These are phyloP conservation scores for Alternaria ethzedia DNA, from an alignment of 2,329 filamentous ascomycete species.

Conservation along the genomic window DNA sequence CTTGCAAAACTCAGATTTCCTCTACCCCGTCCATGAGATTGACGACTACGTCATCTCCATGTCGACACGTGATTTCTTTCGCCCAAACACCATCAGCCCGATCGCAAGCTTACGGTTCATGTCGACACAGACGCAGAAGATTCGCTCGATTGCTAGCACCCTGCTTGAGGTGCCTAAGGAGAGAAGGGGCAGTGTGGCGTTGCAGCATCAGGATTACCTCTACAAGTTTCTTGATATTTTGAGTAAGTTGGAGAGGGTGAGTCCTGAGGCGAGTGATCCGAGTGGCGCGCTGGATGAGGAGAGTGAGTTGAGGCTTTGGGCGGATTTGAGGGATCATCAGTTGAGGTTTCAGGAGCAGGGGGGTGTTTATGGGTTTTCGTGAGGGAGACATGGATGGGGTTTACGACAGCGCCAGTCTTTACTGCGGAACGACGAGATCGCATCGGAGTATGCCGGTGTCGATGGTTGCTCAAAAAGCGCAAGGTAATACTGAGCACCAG, in stretches of 20 bases:
- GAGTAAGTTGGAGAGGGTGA: conserved; percentile 73
- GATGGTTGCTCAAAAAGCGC: too few species aligned
- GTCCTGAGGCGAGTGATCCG: conserved; percentile 47
- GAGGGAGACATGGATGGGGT: neutral
- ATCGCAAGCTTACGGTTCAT: conserved; percentile 36
- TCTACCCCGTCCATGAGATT: conserved; percentile 5
- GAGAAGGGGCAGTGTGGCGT: conserved; percentile 59
- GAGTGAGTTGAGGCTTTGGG: conserved; percentile 77
- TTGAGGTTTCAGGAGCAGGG: conserved; percentile 71
- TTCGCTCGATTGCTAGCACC: conserved; percentile 82
- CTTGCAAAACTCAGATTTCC: conserved; percentile 20
- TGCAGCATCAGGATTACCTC: conserved; percentile 73
- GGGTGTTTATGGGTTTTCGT: conserved; percentile 56
- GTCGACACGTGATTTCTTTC: conserved; percentile 13
- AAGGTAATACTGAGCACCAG: neutral
- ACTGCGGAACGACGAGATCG: too few species aligned
- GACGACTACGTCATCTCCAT: conserved; percentile 11
- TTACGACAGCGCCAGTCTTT: neutral
- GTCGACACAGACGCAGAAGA: conserved; percentile 71
- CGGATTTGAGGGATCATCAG: conserved; percentile 79
- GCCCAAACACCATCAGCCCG: conserved; percentile 9
- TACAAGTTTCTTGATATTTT: conserved; percentile 76
- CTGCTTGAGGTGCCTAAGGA: conserved; percentile 69
- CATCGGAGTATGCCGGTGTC: neutral
- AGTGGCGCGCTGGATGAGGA: conserved; percentile 66